Evolutionary conservation across 2,329 filamentous ascomycete species (phyloP).

Genomic region (Ceratocystiopsis minuta): DNA sequence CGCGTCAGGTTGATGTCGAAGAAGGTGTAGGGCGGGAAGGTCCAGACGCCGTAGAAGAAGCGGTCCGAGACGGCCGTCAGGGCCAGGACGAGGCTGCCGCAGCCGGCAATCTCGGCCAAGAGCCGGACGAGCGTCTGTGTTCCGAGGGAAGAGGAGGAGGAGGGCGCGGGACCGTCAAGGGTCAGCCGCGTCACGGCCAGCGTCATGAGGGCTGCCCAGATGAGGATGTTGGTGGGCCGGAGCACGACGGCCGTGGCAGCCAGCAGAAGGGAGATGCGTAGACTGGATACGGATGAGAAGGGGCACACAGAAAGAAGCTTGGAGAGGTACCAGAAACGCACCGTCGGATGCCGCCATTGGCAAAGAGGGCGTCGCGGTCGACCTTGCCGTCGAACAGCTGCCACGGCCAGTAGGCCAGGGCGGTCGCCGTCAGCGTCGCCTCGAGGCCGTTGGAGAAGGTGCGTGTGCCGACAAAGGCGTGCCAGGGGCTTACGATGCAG

Average conservation of each 20-base stretch:
- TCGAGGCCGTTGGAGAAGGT: slow-evolving; percentile 92
- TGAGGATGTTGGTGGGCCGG: slow-evolving; percentile 72
- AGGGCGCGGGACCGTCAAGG: slow-evolving; percentile 21
- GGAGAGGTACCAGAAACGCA: neutral
- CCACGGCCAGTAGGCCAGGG: slow-evolving; percentile 80
- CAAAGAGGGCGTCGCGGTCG: slow-evolving; percentile 12
- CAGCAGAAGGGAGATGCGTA: slow-evolving; percentile 49
- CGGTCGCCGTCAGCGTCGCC: slow-evolving; percentile 66
- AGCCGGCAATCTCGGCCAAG: slow-evolving; percentile 44
- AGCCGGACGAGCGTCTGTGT: slow-evolving; percentile 31
- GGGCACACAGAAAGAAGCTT: neutral
- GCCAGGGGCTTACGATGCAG: slow-evolving; percentile 68
- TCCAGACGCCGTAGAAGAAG: slow-evolving; percentile 69
- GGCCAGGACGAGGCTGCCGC: slow-evolving; percentile 41
- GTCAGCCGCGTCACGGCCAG: slow-evolving; percentile 22
- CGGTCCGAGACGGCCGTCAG: slow-evolving; percentile 53
- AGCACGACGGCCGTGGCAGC: slow-evolving; percentile 72
- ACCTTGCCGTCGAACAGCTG: slow-evolving; percentile 33
- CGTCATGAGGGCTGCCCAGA: slow-evolving; percentile 56
- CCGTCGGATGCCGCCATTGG: slow-evolving; percentile 1
- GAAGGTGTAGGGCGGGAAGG: slow-evolving; percentile 74
- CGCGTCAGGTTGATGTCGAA: slow-evolving; percentile 82
- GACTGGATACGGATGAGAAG: slow-evolving; percentile 16
- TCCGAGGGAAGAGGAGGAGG: slow-evolving; percentile 24
- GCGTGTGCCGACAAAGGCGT: slow-evolving; percentile 87